Conservation (phyloP, 2,329 filamentous ascomycete genomes). For the Sporothrix humicola region DNA sequence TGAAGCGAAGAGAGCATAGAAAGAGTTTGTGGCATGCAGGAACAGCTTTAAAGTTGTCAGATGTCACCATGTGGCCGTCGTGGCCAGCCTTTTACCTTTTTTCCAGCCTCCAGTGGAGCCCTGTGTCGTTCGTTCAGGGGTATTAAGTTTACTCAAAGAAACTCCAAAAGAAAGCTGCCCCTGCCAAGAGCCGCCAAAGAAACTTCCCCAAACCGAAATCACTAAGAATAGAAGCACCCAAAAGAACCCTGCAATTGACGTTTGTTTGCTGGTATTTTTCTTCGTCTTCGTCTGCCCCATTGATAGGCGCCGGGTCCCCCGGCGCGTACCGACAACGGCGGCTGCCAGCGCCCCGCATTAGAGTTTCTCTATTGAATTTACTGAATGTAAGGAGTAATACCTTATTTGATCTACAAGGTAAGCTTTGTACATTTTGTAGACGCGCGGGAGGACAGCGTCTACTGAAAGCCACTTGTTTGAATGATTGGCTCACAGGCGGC, state of each 20-base stretch:
- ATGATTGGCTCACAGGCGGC: slow-evolving; percentile 12
- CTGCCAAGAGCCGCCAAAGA: slow-evolving; percentile 15
- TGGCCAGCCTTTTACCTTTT: too few relatives aligned
- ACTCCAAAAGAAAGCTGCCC: not conserved
- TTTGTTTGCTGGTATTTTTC: too few relatives aligned
- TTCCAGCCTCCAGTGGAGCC: not conserved
- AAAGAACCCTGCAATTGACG: too few relatives aligned
- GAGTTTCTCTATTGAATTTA: too few relatives aligned
- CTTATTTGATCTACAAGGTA: too few relatives aligned
- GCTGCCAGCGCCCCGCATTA: not conserved
- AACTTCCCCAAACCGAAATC: not conserved
- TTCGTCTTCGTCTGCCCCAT: not conserved
- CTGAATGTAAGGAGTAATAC: too few relatives aligned
- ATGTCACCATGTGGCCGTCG: not conserved
- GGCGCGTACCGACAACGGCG: not conserved
- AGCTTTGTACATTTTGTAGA: not conserved
- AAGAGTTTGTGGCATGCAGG: not conserved
- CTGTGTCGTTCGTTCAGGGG: slow-evolving; percentile 7
- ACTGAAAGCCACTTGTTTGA: not conserved
- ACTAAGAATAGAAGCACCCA: not conserved
- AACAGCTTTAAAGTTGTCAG: too few relatives aligned
- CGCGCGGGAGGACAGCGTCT: slow-evolving; percentile 6
- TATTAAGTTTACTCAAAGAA: not conserved
- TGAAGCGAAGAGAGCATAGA: not conserved
- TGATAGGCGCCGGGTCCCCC: not conserved